Evolutionary conservation across 495 filamentous ascomycete genomes (phyloP), one percentile per base, ranked within the genome.

Genomic region (Sporormia fimetaria): DNA sequence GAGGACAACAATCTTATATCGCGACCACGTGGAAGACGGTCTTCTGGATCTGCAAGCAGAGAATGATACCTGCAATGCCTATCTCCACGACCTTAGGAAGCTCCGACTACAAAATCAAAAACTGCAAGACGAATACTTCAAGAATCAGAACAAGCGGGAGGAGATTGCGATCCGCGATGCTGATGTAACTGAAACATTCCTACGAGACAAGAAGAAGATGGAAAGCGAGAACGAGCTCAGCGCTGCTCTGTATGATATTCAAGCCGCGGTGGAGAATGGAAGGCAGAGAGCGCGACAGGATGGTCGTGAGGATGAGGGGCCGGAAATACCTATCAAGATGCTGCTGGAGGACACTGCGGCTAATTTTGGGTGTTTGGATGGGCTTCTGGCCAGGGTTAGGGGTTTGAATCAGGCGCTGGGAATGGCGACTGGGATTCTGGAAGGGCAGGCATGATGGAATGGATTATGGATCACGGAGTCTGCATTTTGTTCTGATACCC

Each of bases 121-220:
- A 72, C 27, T 66, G 73, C 20, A 76, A 79, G 55, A 77, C 74
- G 44, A 70, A 78, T 46, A n/a, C n/a, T n/a, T n/a, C n/a, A n/a
- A n/a, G n/a, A 80, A 78, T 61, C 57, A 75, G 18, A 62, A 67
- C n/a, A 59, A 81, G 24, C 70, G 81, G 26, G 71, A 70, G 10
- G 72, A 80, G 30, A 69, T 84, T 28, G 63, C 80, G 46, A n/a
- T n/a, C n/a, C n/a, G 66, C 68, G 5, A 60, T 84, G 12, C 72
- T 77, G 15, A 67, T 64, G 28, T 73, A 83, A 59, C 63, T 78
- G 21, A 75, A 85, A 46, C 65, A 71, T 76, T 81, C 36, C 66
- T 73, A 48, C 61, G 57, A 0, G 63, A 71, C 9, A 67, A 46
- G 23, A 11, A 26, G 7, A 15, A 11, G 1, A 27, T 20, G 11